Evolutionary conservation across 2,329 filamentous ascomycete species (phyloP).

Genomic region (Colletotrichum melonis): DNA sequence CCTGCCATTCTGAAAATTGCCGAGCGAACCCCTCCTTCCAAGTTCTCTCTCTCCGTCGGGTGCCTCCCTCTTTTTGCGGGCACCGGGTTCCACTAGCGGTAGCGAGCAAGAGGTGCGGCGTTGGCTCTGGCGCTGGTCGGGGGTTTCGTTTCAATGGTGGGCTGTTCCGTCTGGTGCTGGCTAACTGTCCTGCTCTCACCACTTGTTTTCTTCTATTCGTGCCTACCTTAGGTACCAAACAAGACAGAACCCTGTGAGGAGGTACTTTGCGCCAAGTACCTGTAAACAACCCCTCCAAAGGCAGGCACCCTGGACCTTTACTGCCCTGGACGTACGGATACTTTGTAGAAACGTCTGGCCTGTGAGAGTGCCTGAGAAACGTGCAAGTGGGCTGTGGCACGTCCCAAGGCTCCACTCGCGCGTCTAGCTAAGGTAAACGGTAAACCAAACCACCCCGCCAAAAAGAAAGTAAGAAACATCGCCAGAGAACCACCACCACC

Average conservation of each 20-base stretch:
- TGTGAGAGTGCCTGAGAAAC: conserved; percentile 9
- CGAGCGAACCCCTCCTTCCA: not conserved
- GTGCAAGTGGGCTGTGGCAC: conserved; percentile 4
- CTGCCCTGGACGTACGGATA: not conserved
- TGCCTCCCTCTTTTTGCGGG: not conserved
- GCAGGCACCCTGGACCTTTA: not conserved
- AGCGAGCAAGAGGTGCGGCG: not conserved
- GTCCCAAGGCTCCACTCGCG: conserved; percentile 16
- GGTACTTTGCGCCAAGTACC: not conserved
- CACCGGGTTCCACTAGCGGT: not conserved
- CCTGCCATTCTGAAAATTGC: not conserved
- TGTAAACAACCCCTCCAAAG: not conserved
- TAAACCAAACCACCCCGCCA: conserved; percentile 31
- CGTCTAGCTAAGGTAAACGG: conserved; percentile 14
- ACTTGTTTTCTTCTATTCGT: not conserved
- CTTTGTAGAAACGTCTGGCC: not conserved
- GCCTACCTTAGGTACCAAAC: too few relatives aligned
- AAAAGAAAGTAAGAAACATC: conserved; percentile 34
- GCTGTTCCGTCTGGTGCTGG: not conserved
- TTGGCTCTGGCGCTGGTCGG: not conserved
- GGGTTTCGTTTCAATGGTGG: not conserved
- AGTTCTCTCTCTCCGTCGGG: not conserved
- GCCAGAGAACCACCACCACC: conserved; percentile 8
- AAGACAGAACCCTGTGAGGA: not conserved
- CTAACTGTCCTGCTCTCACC: not conserved